Base-by-base conservation (phyloP, 441 rosid species). In the Bocquillonia castaneifolia region DNA sequence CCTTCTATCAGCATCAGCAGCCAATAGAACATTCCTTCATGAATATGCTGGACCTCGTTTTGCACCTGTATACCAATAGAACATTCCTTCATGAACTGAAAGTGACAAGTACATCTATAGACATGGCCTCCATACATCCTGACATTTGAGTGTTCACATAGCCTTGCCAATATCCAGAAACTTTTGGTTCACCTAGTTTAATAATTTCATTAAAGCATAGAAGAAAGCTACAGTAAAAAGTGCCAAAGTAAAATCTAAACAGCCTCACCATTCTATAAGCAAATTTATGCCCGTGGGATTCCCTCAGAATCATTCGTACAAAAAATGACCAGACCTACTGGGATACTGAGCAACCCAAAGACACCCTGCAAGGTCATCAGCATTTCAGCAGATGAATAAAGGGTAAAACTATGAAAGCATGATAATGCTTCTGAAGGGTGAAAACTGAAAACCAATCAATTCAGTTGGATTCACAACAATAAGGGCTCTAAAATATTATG, bases 1-100 rank as follows among this genome's bases (percentile, higher is more conserved):
- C 26, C 40, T 9, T 36, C 40, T 9, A 36, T 67, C 77, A 80
- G n/a, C 68, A 58, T 48, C 59, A 28, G 65, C 12, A 14, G 65
- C 18, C n/a, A n/a, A n/a, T n/a, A n/a, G n/a, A n/a, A n/a, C n/a
- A n/a, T n/a, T n/a, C n/a, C n/a, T n/a, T n/a, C n/a, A n/a, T n/a
- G n/a, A n/a, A n/a, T n/a, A n/a, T n/a, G 73, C 76, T 70, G 95
- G 95, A 12, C 91, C 92, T 39, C 71, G 80, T 50, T 85, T 78
- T 29, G 92, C 80, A 78, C 84, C 89, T 20, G 95, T 87, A 68
- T 80, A 81, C 92, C 95, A 89, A 64, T 85, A 89, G 74, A 89
- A 89, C 92, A 89, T 81, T 66, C 95, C 95, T 74, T 89, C 89
- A 31, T 79, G 87, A 67, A 89, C 80, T 62, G 95, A 78, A 71